A percentile compares a stretch with the other conserved stretches of the same genome.
phyloP scores from a whole-genome alignment of 2,329 filamentous ascomycete genomes.

The Ophiostoma ips region DNA sequence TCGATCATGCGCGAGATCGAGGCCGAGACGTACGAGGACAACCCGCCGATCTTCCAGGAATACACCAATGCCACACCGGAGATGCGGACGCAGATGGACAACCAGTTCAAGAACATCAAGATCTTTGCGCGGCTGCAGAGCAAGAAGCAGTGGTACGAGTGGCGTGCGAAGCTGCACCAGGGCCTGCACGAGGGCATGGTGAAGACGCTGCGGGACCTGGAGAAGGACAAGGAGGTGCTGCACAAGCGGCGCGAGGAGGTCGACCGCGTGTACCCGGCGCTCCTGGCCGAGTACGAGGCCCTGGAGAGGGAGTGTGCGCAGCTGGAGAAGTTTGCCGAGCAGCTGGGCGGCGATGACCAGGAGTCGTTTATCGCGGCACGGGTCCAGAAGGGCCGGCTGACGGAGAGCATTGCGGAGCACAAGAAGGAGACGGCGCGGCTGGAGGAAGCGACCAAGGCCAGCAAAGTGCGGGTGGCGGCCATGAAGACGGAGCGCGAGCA shows the following conservation, averaged over 20 bases:
- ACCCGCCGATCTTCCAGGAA: conserved; percentile 80
- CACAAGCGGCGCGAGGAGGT: conserved; percentile 55
- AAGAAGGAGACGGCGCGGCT: conserved; percentile 53
- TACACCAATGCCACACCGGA: conserved; percentile 78
- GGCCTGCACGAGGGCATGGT: conserved; percentile 70
- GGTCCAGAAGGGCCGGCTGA: conserved; percentile 48
- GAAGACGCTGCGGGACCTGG: conserved; percentile 64
- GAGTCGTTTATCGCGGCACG: conserved; percentile 63
- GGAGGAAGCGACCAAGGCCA: conserved; percentile 50
- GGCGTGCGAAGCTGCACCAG: conserved; percentile 77
- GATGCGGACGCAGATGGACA: conserved; percentile 79
- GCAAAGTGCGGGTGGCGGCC: conserved; percentile 48
- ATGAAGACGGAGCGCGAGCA: conserved; percentile 53
- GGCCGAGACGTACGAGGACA: conserved; percentile 73
- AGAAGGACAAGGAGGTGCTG: conserved; percentile 54
- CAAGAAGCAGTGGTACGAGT: conserved; percentile 97
- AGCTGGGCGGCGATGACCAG: conserved; percentile 67
- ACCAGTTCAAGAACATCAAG: conserved; percentile 95
- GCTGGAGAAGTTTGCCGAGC: conserved; percentile 51
- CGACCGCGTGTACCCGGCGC: conserved; percentile 48
- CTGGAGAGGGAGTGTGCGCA: conserved; percentile 51
- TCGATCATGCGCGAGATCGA: conserved; percentile 86
- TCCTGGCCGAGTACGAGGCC: conserved; percentile 45
- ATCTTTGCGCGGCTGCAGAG: conserved; percentile 78
- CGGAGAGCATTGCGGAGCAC: conserved; percentile 57